Percentiles rank a stretch among this genome's conserved stretches.
phyloP scores from a whole-genome alignment of 768 basidiomycete genomes.

The Termitomyces sp. region DNA sequence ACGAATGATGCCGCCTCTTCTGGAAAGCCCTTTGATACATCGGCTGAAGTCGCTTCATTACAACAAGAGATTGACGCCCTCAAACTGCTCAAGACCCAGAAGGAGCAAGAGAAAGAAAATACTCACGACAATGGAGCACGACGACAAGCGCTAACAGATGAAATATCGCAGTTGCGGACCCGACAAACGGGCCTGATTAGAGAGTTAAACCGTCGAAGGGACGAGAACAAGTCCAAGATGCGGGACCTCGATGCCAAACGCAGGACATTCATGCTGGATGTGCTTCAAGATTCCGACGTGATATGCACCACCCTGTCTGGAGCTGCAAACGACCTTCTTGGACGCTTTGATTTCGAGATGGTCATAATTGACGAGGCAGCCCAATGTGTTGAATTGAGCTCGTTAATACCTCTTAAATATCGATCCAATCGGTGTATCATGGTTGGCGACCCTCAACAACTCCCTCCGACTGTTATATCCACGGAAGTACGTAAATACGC shows the following conservation, averaged over 20 bases:
- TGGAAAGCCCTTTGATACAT: conserved; percentile 36
- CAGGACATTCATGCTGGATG: conserved; percentile 64
- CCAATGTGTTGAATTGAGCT: conserved; percentile 92
- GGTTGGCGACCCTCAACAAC: conserved; percentile 94
- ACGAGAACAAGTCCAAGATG: conserved; percentile 75
- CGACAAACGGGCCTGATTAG: conserved; percentile 59
- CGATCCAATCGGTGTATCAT: conserved; percentile 78
- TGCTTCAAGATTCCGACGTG: conserved; percentile 87
- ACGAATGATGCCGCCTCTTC: conserved; percentile 35
- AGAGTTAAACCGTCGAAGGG: conserved; percentile 71
- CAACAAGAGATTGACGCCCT: conserved; percentile 67
- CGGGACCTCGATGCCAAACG: conserved; percentile 81
- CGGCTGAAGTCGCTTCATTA: conserved; percentile 52
- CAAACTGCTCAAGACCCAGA: conserved; percentile 52
- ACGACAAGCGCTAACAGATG: conserved; percentile 54
- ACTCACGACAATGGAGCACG: conserved; percentile 55
- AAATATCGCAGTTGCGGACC: conserved; percentile 60
- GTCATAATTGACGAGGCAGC: conserved; percentile 98
- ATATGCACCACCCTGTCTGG: conserved; percentile 94
- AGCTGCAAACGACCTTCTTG: conserved; percentile 83
- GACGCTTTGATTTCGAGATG: conserved; percentile 86
- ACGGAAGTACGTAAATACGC: conserved; percentile 28
- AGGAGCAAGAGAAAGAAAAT: conserved; percentile 50
- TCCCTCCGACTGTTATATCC: conserved; percentile 82
- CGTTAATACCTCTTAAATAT: conserved; percentile 93